phyloP scores from a whole-genome alignment of 2,329 filamentous ascomycete species.

The Raffaelea ambrosiae region DNA sequence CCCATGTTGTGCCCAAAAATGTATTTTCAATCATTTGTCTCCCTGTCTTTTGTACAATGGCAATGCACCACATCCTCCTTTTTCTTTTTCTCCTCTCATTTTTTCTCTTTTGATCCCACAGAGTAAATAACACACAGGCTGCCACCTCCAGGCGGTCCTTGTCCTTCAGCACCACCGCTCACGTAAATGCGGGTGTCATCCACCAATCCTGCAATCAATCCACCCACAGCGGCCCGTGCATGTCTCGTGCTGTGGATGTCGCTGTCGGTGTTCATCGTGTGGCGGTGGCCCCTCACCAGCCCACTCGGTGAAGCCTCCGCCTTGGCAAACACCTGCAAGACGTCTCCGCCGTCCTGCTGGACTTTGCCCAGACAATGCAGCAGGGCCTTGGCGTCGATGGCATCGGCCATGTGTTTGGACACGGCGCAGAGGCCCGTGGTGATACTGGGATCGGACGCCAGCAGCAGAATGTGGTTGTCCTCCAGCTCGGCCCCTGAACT shows the following conservation, averaged over 20 bases:
- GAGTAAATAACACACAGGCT: conserved; percentile 19
- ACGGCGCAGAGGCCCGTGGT: conserved; percentile 10
- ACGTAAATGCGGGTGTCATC: conserved; percentile 21
- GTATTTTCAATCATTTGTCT: no score
- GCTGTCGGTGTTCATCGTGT: conserved; percentile 22
- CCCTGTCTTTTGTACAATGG: no score
- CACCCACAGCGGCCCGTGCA: conserved; percentile 22
- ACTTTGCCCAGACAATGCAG: conserved; percentile 13
- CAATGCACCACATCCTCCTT: no score
- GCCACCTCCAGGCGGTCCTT: conserved; percentile 20
- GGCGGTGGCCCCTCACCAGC: conserved; percentile 16
- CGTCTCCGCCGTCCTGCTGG: conserved; percentile 10
- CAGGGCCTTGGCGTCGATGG: conserved; percentile 17
- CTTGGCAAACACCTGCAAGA: conserved; percentile 22
- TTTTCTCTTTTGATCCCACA: no score
- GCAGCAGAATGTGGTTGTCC: conserved; percentile 21
- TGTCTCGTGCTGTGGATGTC: conserved; percentile 21
- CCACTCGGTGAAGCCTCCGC: conserved; percentile 21
- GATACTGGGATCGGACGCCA: conserved; percentile 13
- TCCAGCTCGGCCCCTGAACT: conserved; percentile 23
- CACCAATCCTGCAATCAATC: conserved; percentile 20
- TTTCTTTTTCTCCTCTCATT: no score
- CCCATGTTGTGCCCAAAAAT: no score
- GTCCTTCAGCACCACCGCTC: conserved; percentile 22
- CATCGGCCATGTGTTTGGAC: conserved; percentile 19